phyloP scores from a whole-genome alignment of 1,139 yeast genomes.

The Saccharomyces hybrid region DNA sequence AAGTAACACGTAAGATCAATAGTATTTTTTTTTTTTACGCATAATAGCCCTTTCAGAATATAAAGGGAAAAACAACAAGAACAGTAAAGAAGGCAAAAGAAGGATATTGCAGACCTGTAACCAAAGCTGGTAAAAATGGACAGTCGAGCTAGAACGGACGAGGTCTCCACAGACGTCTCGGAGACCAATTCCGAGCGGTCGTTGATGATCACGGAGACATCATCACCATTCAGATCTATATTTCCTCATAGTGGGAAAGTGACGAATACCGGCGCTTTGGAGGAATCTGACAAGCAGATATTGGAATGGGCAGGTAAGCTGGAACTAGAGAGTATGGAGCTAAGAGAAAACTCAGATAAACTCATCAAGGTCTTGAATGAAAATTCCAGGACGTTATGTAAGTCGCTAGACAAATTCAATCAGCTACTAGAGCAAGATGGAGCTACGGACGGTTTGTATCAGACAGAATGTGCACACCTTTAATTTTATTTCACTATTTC shows the following conservation, averaged over 20 bases:
- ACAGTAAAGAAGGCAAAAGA: too few species aligned
- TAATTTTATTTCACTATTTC: too few species aligned
- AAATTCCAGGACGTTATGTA: neutral
- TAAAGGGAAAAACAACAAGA: neutral
- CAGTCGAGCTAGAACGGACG: too few species aligned
- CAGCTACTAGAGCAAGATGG: neutral
- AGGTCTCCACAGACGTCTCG: too few species aligned
- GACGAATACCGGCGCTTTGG: slow-evolving; percentile 9
- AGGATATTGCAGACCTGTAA: too few species aligned
- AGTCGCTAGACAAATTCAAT: neutral
- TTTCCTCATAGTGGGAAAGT: neutral
- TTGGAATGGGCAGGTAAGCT: slow-evolving; percentile 41
- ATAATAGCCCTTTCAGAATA: neutral
- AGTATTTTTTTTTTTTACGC: neutral
- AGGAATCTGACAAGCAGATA: slow-evolving; percentile 33
- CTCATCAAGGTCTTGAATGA: slow-evolving; percentile 18
- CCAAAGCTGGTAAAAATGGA: too few species aligned
- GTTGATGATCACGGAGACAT: slow-evolving; percentile 5
- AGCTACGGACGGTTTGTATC: neutral
- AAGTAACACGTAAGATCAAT: neutral
- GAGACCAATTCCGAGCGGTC: too few species aligned
- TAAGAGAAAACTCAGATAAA: slow-evolving; percentile 32
- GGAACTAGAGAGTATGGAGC: slow-evolving; percentile 40
- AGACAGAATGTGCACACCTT: too few species aligned
- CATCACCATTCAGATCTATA: slow-evolving; percentile 4